A percentile compares a stretch with the other conserved stretches of the same genome.
Conservation (phyloP, 108 stramenopile genomes). For the Fragilaria radians region DNA sequence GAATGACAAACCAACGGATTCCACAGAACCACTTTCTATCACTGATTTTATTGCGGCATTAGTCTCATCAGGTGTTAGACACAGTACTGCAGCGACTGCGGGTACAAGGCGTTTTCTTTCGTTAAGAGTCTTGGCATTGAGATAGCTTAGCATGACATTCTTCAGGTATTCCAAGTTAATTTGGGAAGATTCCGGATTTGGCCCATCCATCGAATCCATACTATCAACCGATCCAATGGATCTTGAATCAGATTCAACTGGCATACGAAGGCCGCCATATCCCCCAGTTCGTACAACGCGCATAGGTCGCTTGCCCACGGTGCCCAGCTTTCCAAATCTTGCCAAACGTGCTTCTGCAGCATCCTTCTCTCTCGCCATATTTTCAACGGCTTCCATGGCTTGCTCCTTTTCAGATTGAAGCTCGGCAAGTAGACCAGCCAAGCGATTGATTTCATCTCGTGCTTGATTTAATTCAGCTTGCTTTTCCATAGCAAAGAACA, state of each 20-base stretch:
- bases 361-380: slow-evolving; percentile 60
- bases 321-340: slow-evolving; percentile 55
- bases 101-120: slow-evolving; percentile 73
- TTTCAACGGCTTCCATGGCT: slow-evolving; percentile 65
- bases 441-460: slow-evolving; percentile 71
- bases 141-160: slow-evolving; percentile 77
- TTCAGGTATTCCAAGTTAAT: slow-evolving; percentile 83
- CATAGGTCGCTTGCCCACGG: background rate
- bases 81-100: slow-evolving; percentile 75
- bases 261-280: slow-evolving; percentile 7
- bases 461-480: slow-evolving; percentile 83
- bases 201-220: background rate
- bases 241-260: slow-evolving; percentile 9
- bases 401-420: slow-evolving; percentile 65
- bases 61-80: slow-evolving; percentile 73
- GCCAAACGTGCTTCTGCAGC: slow-evolving; percentile 53
- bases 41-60: slow-evolving; percentile 41
- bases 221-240: slow-evolving; percentile 11
- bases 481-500: slow-evolving; percentile 87
- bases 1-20: slow-evolving; percentile 39
- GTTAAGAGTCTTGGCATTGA: slow-evolving; percentile 56
- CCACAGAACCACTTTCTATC: slow-evolving; percentile 42
- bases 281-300: slow-evolving; percentile 9
- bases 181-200: background rate
- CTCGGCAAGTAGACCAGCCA: slow-evolving; percentile 72